A percentile compares a stretch with the other conserved stretches of the same genome.
Evolutionary conservation across 345 rosid genomes (phyloP).

Genomic region (Linum tenue): DNA sequence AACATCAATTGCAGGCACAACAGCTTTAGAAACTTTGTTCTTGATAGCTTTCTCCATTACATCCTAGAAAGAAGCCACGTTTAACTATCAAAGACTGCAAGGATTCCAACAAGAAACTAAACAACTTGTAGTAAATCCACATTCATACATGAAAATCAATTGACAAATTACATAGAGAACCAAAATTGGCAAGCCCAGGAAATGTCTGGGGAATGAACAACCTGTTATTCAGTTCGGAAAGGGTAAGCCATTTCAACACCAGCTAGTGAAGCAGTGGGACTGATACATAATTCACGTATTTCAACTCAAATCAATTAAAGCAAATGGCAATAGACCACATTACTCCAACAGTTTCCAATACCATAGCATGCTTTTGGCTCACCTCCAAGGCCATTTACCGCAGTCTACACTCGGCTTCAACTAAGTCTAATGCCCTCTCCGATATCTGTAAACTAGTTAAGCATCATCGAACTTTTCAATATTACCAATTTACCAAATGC

Average conservation of each 20-base stretch:
- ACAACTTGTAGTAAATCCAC: background rate
- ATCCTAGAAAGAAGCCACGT: slow-evolving; percentile 35
- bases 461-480: background rate
- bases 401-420: background rate
- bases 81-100: background rate
- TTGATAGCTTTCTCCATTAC: slow-evolving; percentile 97
- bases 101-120: background rate
- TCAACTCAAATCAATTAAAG: too few relatives aligned
- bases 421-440: background rate
- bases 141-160: background rate
- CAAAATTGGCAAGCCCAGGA: background rate
- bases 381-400: background rate
- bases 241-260: background rate
- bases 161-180: background rate
- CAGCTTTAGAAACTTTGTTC: slow-evolving; percentile 99
- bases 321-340: background rate
- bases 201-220: background rate
- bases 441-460: background rate
- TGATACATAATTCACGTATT: too few relatives aligned
- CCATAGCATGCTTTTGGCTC: background rate
- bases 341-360: background rate
- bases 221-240: too few relatives aligned
- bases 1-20: slow-evolving; percentile 99
- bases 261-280: too few relatives aligned
- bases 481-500: background rate